Evolutionary conservation across 495 filamentous ascomycete species (phyloP), one percentile per base, ranked within the genome.

Genomic region (Xylaria castorea): DNA sequence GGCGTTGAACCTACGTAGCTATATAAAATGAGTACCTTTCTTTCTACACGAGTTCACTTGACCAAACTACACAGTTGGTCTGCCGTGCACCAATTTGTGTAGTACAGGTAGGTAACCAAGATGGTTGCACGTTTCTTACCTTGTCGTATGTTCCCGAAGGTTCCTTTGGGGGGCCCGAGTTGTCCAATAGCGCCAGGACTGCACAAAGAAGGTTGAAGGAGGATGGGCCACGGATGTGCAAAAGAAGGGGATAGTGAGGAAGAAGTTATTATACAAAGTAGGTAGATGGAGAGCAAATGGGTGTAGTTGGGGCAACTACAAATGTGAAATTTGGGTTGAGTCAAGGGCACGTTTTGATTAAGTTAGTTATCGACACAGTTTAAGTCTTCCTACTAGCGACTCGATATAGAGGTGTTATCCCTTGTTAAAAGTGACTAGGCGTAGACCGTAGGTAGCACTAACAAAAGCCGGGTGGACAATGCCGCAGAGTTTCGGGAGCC

Each of bases 71-170:
- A 38, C 57, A 25, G 57, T 42, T 58, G 58, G 32, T 55, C 18
- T 42, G 30, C n/a, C n/a, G 46, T 53, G 60, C 32, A 62, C 55
- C 68, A 55, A 71, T 44, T 30, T 5, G 60, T 34, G 50, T 68
- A 44, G n/a, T n/a, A n/a, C n/a, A n/a, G n/a, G n/a, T n/a, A 57
- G 50, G 66, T 68, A 51, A 57, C 50, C 12, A 42, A 66, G 48
- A 42, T 32, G 9, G 48, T 68, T 57, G 50, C 36, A 68, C 66
- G 66, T 40, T 20, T 68, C n/a, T 27, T 2, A 22, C 65, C n/a
- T 55, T 57, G 50, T 68, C 50, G 50, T 57, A 55, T 42, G 50
- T 55, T 68, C 42, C 66, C 40, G 50, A 55, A 16, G 36, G 27
- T 66, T 57, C 50, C n/a, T n/a, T n/a, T 20, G 22, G 22, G 3